phyloP scores from a whole-genome alignment of 2,329 filamentous ascomycete genomes.

The Blastomyces parvus region DNA sequence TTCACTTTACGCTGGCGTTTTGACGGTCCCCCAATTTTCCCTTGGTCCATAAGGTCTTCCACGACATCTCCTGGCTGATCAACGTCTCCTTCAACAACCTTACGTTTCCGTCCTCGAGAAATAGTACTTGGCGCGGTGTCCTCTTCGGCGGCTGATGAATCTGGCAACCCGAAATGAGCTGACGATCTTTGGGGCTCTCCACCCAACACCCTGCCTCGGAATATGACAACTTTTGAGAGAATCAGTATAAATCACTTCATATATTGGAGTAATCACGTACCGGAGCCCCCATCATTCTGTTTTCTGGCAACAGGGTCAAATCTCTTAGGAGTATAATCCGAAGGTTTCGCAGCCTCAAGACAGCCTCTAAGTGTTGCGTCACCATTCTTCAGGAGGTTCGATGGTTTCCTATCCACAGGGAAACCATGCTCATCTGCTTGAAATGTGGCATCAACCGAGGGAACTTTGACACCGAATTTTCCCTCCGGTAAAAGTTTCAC shows the following conservation, averaged over 20 bases:
- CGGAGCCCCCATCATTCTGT: constrained; percentile 24
- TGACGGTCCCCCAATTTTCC: not conserved
- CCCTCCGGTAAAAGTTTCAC: constrained; percentile 32
- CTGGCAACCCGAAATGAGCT: not conserved
- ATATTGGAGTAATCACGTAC: constrained; percentile 19
- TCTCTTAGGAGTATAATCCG: constrained; percentile 26
- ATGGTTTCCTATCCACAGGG: constrained; percentile 24
- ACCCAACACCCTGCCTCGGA: not conserved
- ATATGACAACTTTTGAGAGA: not conserved
- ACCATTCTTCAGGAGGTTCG: constrained; percentile 34
- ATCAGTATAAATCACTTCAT: constrained; percentile 12
- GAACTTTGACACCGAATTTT: constrained; percentile 19
- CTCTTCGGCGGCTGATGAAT: not conserved
- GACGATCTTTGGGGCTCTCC: not conserved
- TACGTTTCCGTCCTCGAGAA: constrained; percentile 1
- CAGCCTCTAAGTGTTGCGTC: constrained; percentile 37
- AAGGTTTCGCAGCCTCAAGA: constrained; percentile 25
- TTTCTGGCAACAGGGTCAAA: constrained; percentile 27
- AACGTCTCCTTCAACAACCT: not conserved
- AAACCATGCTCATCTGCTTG: constrained; percentile 43
- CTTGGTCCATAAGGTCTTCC: not conserved
- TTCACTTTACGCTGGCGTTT: constrained; percentile 10
- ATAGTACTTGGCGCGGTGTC: not conserved
- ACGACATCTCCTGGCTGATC: not conserved
- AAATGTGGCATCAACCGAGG: constrained; percentile 25